phyloP scores from a whole-genome alignment of 2,329 filamentous ascomycete genomes.

The Aspergillus udagawae region DNA sequence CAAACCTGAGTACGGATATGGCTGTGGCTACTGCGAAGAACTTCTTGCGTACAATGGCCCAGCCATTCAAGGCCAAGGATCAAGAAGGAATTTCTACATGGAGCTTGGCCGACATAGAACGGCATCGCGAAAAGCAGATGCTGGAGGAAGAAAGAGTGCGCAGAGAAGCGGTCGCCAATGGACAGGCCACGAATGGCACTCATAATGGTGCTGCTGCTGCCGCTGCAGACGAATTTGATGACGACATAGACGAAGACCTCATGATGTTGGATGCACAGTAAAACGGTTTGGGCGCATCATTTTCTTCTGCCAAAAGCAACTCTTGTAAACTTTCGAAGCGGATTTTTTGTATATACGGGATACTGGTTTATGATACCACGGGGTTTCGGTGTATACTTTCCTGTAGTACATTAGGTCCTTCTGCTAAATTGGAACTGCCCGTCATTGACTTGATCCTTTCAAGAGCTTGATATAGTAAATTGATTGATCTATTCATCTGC shows the following conservation, averaged over 20 bases:
- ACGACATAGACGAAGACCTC: slow-evolving; percentile 42
- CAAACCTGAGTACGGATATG: slow-evolving; percentile 93
- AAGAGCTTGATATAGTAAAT: not conserved
- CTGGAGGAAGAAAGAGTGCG: slow-evolving; percentile 64
- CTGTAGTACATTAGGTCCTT: not conserved
- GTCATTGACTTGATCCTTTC: not conserved
- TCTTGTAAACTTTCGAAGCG: slow-evolving; percentile 2
- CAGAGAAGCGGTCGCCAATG: slow-evolving; percentile 46
- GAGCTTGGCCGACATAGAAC: slow-evolving; percentile 73
- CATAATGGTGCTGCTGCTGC: slow-evolving; percentile 20
- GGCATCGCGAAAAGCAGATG: slow-evolving; percentile 65
- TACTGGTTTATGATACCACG: slow-evolving; percentile 21
- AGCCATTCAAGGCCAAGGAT: slow-evolving; percentile 76
- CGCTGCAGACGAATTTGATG: slow-evolving; percentile 37
- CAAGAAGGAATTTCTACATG: slow-evolving; percentile 93
- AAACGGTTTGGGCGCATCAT: slow-evolving; percentile 5
- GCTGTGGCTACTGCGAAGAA: slow-evolving; percentile 83
- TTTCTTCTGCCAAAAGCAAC: slow-evolving; percentile 1
- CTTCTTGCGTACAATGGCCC: slow-evolving; percentile 87
- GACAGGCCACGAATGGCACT: slow-evolving; percentile 20
- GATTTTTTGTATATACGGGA: slow-evolving; percentile 11
- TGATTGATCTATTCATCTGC: slow-evolving; percentile 7
- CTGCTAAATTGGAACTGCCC: not conserved
- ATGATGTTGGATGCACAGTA: slow-evolving; percentile 39
- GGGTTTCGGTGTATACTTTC: slow-evolving; percentile 17